Base-by-base conservation (phyloP, 345 rosid genomes). In the Pelargonium nanum region DNA sequence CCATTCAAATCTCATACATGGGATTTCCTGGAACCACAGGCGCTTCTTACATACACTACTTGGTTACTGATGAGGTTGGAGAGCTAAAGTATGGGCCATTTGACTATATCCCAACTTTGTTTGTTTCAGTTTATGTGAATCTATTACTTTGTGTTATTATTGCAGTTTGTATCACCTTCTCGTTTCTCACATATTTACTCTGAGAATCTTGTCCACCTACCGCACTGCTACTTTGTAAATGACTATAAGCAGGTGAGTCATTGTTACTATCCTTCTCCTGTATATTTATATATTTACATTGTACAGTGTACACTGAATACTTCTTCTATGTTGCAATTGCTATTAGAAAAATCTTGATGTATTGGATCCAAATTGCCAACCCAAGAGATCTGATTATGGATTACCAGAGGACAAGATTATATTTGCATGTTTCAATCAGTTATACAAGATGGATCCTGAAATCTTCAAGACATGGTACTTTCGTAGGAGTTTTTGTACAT, bases 11-110 rank as follows among this genome's bases (percentile, higher is more conserved):
- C 72, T 93, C 99, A 17, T 93, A 93, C 71, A 93, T 93, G 99
- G 99, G 99, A 53, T 93, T 93, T 75, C 99, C 99, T 19, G 97
- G 97, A 65, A 93, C 99, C 19, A 93, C 99, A 0, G 99, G 99
- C 19, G 99, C 99, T 19, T 61, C 88, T 59, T 93, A 90, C 70
- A 90, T 93, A 48, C 85, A 94, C 73, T 94, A 94, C 72, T 81
- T 94, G 78, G 96, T 94, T 63, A 94, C 95, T 56, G 99, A 94
- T 70, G 97, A 88, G 97, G 99, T 94, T 44, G 24, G 72, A 20
- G 53, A 45, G 53, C 57, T 26, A 24, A 24, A 58, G 56, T 16
- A 8, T 22, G 22, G 19, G 16, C n/a, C n/a, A 32, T 10, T 25
- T 6, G 13, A 19, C 6, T 19, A 10, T 26, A 52, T 19, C 10